Percentiles rank a stretch among this genome's conserved stretches.
These are phyloP conservation scores for Plasmodium falciparum DNA, from an alignment of 169 alveolate species.

Conservation along the genomic window DNA sequence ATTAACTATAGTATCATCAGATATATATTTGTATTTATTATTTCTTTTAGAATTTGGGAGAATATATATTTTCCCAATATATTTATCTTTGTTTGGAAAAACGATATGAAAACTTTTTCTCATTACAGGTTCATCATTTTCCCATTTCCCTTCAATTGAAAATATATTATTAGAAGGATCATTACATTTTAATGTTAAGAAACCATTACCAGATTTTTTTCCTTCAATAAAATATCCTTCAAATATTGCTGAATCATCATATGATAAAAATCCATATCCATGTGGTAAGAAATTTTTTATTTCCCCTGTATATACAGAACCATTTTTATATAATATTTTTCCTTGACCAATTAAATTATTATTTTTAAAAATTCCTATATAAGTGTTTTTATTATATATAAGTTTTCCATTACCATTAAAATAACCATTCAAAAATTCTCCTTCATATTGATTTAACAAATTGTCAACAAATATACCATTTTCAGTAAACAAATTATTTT, in stretches of 20 bases:
- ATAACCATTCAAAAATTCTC: constrained; percentile 65
- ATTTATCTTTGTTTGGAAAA: constrained; percentile 71
- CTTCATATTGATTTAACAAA: constrained; percentile 73
- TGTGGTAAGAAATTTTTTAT: constrained; percentile 63
- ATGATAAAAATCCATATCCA: constrained; percentile 76
- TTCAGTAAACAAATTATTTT: constrained; percentile 59
- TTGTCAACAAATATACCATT: constrained; percentile 65
- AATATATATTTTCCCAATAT: constrained; percentile 62
- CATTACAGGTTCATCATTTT: constrained; percentile 57
- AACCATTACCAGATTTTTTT: constrained; percentile 73
- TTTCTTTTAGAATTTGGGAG: constrained; percentile 12
- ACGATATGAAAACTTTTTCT: constrained; percentile 46
- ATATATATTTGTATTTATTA: background rate
- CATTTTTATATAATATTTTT: constrained; percentile 63
- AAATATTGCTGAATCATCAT: constrained; percentile 30
- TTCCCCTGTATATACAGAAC: constrained; percentile 65
- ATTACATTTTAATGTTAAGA: constrained; percentile 56
- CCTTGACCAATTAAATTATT: constrained; percentile 72
- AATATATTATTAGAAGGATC: constrained; percentile 13
- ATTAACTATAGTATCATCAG: constrained; percentile 30
- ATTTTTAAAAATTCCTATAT: constrained; percentile 70
- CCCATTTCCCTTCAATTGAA: constrained; percentile 72
- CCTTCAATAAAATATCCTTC: constrained; percentile 68
- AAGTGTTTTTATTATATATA: constrained; percentile 60
- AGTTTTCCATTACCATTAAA: constrained; percentile 77